phyloP scores from a whole-genome alignment of 345 rosid genomes.

The Camelina hispida region DNA sequence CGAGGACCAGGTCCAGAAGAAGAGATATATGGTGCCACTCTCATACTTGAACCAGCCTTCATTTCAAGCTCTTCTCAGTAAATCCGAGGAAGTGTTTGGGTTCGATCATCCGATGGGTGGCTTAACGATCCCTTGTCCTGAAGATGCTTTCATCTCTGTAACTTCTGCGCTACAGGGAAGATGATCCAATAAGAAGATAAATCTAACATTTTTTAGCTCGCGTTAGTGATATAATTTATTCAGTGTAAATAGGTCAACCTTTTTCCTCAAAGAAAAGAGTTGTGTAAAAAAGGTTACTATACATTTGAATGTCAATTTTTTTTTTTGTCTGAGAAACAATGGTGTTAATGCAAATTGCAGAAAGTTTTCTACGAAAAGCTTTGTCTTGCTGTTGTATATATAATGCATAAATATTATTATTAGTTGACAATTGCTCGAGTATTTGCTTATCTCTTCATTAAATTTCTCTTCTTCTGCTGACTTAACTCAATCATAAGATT shows the following conservation, averaged over 20 bases:
- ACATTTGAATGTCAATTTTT: background rate
- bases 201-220: background rate
- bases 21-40: conserved; percentile 54
- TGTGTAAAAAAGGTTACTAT: conserved; percentile 17
- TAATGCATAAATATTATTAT: no score
- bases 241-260: conserved; percentile 1
- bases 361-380: background rate
- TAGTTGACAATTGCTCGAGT: background rate
- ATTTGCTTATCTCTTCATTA: background rate
- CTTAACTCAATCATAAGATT: background rate
- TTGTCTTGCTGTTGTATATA: background rate
- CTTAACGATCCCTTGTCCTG: conserved; percentile 55
- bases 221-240: background rate
- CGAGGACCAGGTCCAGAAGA: conserved; percentile 44
- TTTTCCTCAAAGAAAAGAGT: conserved; percentile 15
- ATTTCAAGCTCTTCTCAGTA: conserved; percentile 49
- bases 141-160: conserved; percentile 46
- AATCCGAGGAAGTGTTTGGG: conserved; percentile 55
- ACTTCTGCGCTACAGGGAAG: conserved; percentile 38
- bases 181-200: background rate
- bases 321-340: background rate
- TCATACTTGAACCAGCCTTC: conserved; percentile 48
- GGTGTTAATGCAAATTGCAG: background rate
- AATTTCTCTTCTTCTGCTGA: no score
- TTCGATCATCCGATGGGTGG: conserved; percentile 56